Percentiles rank a stretch among this genome's conserved stretches.
Evolutionary conservation across 176 grass and related monocot species (phyloP).

Genomic region (Oryza meridionalis): DNA sequence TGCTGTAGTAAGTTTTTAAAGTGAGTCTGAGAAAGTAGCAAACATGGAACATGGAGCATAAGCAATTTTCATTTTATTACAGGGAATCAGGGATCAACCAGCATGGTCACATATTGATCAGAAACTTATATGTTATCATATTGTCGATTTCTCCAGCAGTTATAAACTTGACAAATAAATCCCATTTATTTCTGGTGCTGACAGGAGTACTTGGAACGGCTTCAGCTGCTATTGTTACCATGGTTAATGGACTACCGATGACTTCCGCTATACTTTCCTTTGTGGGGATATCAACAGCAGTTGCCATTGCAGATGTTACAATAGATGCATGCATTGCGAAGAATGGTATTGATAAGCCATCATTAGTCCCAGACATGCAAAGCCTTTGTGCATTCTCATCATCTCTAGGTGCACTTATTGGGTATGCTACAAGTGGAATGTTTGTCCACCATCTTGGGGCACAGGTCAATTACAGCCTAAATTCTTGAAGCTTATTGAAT

Average conservation of each 20-base stretch:
- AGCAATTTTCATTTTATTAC: neutral
- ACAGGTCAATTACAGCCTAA: constrained; percentile 51
- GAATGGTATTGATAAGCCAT: constrained; percentile 87
- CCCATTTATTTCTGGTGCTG: constrained; percentile 16
- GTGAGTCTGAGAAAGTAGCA: constrained; percentile 9
- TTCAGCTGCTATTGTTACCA: constrained; percentile 51
- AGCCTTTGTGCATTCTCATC: constrained; percentile 75
- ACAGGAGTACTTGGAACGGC: constrained; percentile 65
- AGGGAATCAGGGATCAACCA: neutral
- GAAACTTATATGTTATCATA: neutral
- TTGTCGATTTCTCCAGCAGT: constrained; percentile 4
- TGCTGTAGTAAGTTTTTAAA: neutral
- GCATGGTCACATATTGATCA: neutral
- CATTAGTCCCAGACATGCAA: constrained; percentile 85
- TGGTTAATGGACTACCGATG: constrained; percentile 49
- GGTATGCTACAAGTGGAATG: constrained; percentile 77
- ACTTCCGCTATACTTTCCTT: constrained; percentile 70
- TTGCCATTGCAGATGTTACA: constrained; percentile 84
- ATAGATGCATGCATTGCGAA: constrained; percentile 93
- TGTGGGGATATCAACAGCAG: constrained; percentile 64
- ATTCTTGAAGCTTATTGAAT: constrained; percentile 5
- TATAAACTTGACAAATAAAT: constrained; percentile 20
- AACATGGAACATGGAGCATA: neutral
- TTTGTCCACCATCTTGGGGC: constrained; percentile 74
- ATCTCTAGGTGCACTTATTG: constrained; percentile 81